phyloP scores from a whole-genome alignment of 768 basidiomycete genomes.

The Paxillus involutus region DNA sequence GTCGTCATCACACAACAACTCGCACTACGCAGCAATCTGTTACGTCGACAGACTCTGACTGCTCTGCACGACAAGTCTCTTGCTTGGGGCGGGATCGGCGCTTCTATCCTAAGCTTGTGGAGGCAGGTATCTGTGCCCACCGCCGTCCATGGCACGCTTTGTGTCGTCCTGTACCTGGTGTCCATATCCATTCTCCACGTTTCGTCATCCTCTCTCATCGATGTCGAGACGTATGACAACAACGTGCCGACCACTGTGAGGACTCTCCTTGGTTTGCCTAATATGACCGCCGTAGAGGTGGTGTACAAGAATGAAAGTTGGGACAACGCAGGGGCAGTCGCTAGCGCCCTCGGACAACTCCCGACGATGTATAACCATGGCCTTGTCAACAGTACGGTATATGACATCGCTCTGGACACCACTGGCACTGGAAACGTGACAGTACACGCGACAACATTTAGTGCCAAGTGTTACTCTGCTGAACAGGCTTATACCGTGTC shows the following conservation, averaged over 20 bases:
- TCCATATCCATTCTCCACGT: conserved; percentile 9
- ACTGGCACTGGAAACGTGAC: conserved; percentile 6
- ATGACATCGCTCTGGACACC: conserved; percentile 8
- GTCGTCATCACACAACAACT: conserved; percentile 11
- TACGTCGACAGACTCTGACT: conserved; percentile 9
- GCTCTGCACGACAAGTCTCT: conserved; percentile 8
- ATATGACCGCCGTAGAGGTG: not conserved
- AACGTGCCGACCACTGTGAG: not conserved
- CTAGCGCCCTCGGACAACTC: not conserved
- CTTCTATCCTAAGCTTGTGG: conserved; percentile 6
- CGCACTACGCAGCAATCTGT: conserved; percentile 4
- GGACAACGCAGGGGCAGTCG: not conserved
- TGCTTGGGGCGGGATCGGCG: conserved; percentile 12
- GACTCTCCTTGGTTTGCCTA: not conserved
- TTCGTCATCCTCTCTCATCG: conserved; percentile 7
- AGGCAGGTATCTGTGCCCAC: conserved; percentile 2
- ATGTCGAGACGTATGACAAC: not conserved
- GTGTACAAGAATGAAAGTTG: not conserved
- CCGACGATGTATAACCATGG: conserved; percentile 1
- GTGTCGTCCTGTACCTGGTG: conserved; percentile 7
- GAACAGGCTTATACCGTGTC: not conserved
- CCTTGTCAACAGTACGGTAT: conserved; percentile 7
- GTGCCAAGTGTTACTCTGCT: conserved; percentile 3
- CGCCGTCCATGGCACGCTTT: conserved; percentile 3
- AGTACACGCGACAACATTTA: conserved; percentile 14